Evolutionary conservation across 1,284 basidiomycete species (phyloP), one percentile per base, ranked within the genome.

Genomic region (Fomes fomentarius): DNA sequence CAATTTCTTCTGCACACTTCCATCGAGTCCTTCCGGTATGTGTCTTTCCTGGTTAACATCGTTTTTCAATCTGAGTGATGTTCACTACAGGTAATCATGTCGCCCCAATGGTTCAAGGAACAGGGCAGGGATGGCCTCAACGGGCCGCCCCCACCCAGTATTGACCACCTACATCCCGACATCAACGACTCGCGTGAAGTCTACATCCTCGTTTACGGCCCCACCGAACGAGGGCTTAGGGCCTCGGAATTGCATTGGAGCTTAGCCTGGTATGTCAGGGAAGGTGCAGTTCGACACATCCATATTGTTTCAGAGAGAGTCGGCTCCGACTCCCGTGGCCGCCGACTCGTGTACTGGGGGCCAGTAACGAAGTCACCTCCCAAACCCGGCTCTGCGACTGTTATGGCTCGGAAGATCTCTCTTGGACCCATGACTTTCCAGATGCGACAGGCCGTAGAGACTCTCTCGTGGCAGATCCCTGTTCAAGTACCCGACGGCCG

Each of bases 281-380:
- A 21, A 19, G 41, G 26, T 17, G 41, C n/a, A 11, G 19, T 25
- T 14, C 28, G 15, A n/a, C 41, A 28, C 26, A 10, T 43, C 5
- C 41, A 43, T n/a, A 10, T 43, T 22, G 24, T 11, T 14, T 14
- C 44, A 12, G 54, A 52, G 12, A 46, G 51, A 25, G 45, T 47
- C 2, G 17, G 50, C 15, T 50, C 60, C 12, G n/a, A 37, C n/a
- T 34, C 19, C n/a, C 45, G 5, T 11, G n/a, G n/a, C 12, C 45
- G 21, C 30, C 33, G 45, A 7, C 31, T 34, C 45, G 45, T 47
- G 6, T 47, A 35, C 33, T 47, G 45, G 45, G 45, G 45, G 8
- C 21, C 45, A 7, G 14, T 24, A 8, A 47, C 45, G 2, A 47
- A 26, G 22, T 11, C 14, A 10, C 15, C 33, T 12, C n/a, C n/a